Base-by-base conservation (phyloP, 2,329 filamentous ascomycete genomes). In the Beauveria varroae region DNA sequence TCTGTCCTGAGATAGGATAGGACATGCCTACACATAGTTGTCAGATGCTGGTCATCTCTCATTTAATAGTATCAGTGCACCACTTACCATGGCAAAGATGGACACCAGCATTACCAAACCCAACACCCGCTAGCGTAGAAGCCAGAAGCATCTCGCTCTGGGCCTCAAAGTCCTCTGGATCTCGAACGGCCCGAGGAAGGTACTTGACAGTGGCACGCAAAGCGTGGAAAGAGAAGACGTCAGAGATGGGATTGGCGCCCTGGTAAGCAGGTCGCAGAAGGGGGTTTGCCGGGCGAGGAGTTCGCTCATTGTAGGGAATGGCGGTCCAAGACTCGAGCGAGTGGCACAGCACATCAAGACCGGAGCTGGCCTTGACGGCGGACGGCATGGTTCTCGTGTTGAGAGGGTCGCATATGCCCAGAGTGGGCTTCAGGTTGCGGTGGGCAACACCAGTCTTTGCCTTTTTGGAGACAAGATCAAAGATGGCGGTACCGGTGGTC, bases 391-490 rank as follows among this genome's bases (percentile, higher is more conserved):
- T 97, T 61, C 87, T 84, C 2, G 95, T 99, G 78, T 99, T 99
- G 65, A 98, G 78, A 0, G 93, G 85, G 69, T 88, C 85, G 65
- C 85, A 87, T 69, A 99, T 93, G 49, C 95, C 95, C 7, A 99
- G 83, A 0, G 92, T 96, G 1, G 95, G 95, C 77, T 98, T 99
- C 62, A 99, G 82, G 71, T 95, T 96, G 57, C 96, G 86, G 78
- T 98, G 95, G 2, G 95, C 93, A 65, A 99, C 90, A 57, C 95
- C 95, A 0, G 95, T 99, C 79, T 99, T 99, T 54, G 93, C 92
- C 61, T 89, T 88, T 74, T 91, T 91, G 51, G 88, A 85, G 2
- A 96, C 91, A 0, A 99, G 83, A 70, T 99, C 95, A 73, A 99
- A 99, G 75, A 99, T 99, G 57, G 96, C 96, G 0, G 95, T 99